A percentile compares a stretch with the other conserved stretches of the same genome.
Conservation (phyloP, 2,329 filamentous ascomycete species). For the Fusarium papillatum region DNA sequence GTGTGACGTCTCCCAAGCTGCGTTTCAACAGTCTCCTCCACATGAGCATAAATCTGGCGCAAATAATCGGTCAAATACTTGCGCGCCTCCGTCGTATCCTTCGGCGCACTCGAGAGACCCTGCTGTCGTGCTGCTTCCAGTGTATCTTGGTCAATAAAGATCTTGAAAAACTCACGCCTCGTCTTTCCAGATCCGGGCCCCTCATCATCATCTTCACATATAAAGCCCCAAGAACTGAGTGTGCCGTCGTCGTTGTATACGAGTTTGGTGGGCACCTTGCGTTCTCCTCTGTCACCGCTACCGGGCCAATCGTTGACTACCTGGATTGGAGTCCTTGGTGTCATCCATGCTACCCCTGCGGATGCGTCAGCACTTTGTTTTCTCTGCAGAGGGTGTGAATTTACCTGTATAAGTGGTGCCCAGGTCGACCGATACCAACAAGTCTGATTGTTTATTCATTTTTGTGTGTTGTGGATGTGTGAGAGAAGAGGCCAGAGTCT, state of each 20-base stretch:
- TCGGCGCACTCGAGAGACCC: not conserved
- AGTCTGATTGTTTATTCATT: not conserved
- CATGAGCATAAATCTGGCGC: not conserved
- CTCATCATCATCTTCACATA: not conserved
- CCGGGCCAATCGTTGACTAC: constrained; percentile 67
- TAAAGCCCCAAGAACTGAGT: constrained; percentile 62
- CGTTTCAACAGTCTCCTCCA: not conserved
- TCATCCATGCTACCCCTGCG: constrained; percentile 52
- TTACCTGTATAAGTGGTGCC: not conserved
- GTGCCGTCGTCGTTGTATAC: constrained; percentile 57
- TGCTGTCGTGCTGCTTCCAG: not conserved
- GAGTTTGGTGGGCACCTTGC: constrained; percentile 66
- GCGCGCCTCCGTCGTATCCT: not conserved
- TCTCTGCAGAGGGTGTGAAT: not conserved
- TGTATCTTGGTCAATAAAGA: constrained; percentile 55
- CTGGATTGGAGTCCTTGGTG: constrained; percentile 55
- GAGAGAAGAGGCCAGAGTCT: not conserved
- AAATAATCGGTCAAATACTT: not conserved
- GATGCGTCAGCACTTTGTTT: not conserved
- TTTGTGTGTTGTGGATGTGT: not conserved
- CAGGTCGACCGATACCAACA: not conserved
- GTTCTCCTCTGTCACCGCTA: constrained; percentile 62
- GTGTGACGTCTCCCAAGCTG: not conserved
- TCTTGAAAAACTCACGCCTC: constrained; percentile 66
- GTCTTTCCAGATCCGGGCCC: not conserved